Percentiles rank a stretch among this genome's conserved stretches.
These are phyloP conservation scores for Coemansia sp. DNA, from an alignment of 192 early-diverging fungal species.

Conservation along the genomic window DNA sequence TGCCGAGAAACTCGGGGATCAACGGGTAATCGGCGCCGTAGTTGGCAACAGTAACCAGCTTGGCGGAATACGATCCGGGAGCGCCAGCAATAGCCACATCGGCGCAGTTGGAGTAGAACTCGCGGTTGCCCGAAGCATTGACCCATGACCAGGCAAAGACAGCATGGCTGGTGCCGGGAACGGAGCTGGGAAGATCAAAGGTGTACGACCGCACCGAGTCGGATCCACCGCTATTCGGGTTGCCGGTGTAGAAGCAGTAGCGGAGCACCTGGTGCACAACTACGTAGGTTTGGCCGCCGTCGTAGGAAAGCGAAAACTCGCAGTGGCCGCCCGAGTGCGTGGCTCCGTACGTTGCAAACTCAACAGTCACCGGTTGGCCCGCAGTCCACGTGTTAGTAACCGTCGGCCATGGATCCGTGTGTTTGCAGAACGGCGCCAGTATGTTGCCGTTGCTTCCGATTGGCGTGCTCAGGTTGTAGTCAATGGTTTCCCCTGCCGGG, in stretches of 20 bases:
- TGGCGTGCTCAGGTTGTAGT: constrained; percentile 41
- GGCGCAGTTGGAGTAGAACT: constrained; percentile 69
- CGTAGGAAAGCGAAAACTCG: constrained; percentile 61
- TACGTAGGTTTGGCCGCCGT: constrained; percentile 56
- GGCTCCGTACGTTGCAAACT: constrained; percentile 42
- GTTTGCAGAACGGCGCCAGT: constrained; percentile 42
- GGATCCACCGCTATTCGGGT: constrained; percentile 7
- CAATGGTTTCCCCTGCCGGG: constrained; percentile 45
- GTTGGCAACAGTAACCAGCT: constrained; percentile 53
- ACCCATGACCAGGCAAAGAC: constrained; percentile 68
- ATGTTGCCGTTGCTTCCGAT: constrained; percentile 28
- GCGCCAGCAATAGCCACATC: constrained; percentile 50
- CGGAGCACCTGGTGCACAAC: constrained; percentile 55
- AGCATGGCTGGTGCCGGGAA: constrained; percentile 35
- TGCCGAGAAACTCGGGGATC: constrained; percentile 52
- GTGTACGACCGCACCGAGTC: constrained; percentile 21
- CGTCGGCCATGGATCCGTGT: constrained; percentile 29
- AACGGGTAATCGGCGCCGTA: constrained; percentile 51
- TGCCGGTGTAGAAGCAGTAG: constrained; percentile 42
- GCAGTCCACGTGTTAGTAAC: constrained; percentile 44
- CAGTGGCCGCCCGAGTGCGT: constrained; percentile 61
- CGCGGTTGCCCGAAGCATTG: constrained; percentile 65
- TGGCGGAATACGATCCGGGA: constrained; percentile 30
- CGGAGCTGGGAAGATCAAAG: constrained; percentile 16
- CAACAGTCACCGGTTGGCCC: constrained; percentile 50